Evolutionary conservation across 2,329 filamentous ascomycete species (phyloP).

Genomic region (Ceratocystis alfenasii): DNA sequence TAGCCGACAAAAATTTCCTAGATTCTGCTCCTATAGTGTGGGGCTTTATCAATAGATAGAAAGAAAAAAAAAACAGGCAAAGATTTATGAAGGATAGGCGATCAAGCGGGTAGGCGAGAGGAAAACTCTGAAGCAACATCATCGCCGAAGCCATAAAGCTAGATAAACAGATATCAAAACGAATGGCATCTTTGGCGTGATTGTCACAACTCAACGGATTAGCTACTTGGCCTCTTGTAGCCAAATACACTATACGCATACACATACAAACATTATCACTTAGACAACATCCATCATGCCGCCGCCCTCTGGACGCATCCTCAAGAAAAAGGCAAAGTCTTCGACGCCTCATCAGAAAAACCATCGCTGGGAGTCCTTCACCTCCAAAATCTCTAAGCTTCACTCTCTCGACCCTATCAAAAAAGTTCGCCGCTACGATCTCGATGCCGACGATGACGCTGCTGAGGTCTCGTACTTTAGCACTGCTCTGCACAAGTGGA

Average conservation of each 20-base stretch:
- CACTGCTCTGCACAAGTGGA: slow-evolving; percentile 74
- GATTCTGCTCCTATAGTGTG: slow-evolving; percentile 19
- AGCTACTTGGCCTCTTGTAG: not conserved
- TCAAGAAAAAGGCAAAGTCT: slow-evolving; percentile 58
- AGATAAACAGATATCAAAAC: not conserved
- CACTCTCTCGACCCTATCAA: slow-evolving; percentile 84
- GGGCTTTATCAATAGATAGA: not conserved
- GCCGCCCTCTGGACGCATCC: slow-evolving; percentile 53
- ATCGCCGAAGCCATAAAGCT: not conserved
- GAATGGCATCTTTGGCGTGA: not conserved
- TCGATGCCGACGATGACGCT: slow-evolving; percentile 66
- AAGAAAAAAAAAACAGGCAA: slow-evolving; percentile 1
- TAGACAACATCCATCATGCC: slow-evolving; percentile 33
- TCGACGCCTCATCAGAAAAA: slow-evolving; percentile 66
- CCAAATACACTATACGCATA: not conserved
- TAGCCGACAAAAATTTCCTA: slow-evolving; percentile 22
- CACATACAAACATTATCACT: not conserved
- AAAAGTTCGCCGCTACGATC: slow-evolving; percentile 70
- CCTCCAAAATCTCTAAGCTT: slow-evolving; percentile 76
- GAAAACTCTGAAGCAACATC: slow-evolving; percentile 5
- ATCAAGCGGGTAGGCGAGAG: not conserved
- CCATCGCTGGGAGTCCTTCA: slow-evolving; percentile 86
- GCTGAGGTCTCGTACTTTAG: slow-evolving; percentile 78
- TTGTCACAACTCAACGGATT: not conserved
- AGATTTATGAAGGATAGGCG: not conserved